Evolutionary conservation across 116 monocot species (phyloP).

Genomic region (Posidonia oceanica): DNA sequence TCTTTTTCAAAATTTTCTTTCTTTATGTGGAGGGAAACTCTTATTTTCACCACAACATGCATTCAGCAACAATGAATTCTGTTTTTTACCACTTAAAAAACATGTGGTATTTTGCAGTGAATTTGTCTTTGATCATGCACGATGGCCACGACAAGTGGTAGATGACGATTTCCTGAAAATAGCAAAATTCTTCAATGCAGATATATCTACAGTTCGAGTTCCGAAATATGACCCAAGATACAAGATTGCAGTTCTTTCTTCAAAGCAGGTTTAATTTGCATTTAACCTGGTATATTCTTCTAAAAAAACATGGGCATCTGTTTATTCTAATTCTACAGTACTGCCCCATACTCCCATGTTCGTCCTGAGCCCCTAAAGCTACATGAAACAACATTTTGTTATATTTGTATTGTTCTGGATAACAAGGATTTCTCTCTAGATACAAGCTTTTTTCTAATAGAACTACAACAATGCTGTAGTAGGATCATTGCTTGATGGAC

Average conservation of each 20-base stretch:
- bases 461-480: constrained; percentile 5
- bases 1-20: too few relatives aligned
- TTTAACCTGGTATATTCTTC: neutral
- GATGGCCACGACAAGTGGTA: constrained; percentile 53
- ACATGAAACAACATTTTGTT: neutral
- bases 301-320: too few relatives aligned
- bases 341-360: too few relatives aligned
- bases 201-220: constrained; percentile 64
- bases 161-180: constrained; percentile 53
- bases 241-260: constrained; percentile 83
- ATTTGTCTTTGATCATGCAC: constrained; percentile 68
- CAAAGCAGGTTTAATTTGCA: constrained; percentile 47
- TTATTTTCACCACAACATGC: too few relatives aligned
- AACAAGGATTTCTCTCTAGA: neutral
- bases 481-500: constrained; percentile 88
- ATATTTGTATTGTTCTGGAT: neutral
- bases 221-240: constrained; percentile 75
- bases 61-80: too few relatives aligned
- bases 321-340: neutral
- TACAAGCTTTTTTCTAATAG: neutral
- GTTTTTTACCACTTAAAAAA: neutral
- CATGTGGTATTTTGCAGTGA: constrained; percentile 43
- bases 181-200: constrained; percentile 58
- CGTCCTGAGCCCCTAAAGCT: too few relatives aligned
- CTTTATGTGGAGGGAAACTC: too few relatives aligned